Evolutionary conservation across 441 rosid species (phyloP).

Genomic region (Syzygium syzygioides): DNA sequence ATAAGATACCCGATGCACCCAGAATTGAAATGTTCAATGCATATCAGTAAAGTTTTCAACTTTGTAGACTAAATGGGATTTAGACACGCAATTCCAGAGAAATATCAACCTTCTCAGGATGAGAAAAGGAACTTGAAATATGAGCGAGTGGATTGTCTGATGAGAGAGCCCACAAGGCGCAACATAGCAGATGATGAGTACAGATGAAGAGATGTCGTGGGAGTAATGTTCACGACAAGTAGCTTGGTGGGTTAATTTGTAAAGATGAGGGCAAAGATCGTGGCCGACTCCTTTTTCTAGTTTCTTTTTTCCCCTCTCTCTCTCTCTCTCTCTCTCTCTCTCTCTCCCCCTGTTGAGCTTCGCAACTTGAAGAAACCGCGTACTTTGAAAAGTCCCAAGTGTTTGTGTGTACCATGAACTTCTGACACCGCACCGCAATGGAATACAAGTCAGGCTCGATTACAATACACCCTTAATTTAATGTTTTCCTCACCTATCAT

Average conservation of each 20-base stretch:
- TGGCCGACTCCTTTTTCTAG: not conserved
- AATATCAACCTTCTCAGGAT: not conserved
- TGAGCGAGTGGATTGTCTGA: not conserved
- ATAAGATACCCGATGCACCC: not conserved
- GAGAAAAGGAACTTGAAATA: not conserved
- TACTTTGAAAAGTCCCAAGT: conserved; percentile 5
- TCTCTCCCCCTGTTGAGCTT: no score
- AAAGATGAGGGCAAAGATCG: not conserved
- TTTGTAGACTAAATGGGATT: not conserved
- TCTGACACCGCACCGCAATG: not conserved
- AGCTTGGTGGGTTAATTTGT: not conserved
- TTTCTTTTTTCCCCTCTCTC: no score
- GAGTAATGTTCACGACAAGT: not conserved
- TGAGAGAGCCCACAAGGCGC: not conserved
- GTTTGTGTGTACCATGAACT: not conserved
- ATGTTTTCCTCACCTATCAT: not conserved
- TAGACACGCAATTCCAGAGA: not conserved
- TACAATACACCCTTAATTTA: not conserved
- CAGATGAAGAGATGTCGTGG: not conserved
- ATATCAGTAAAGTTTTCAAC: not conserved
- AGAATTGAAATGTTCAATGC: not conserved
- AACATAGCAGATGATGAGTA: not conserved
- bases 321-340: no score
- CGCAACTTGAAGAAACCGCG: conserved; percentile 15
- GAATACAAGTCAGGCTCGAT: conserved; percentile 6